These are phyloP conservation scores for Mucor sp. DNA, from an alignment of 371 early-diverging fungal genomes.

Conservation along the genomic window DNA sequence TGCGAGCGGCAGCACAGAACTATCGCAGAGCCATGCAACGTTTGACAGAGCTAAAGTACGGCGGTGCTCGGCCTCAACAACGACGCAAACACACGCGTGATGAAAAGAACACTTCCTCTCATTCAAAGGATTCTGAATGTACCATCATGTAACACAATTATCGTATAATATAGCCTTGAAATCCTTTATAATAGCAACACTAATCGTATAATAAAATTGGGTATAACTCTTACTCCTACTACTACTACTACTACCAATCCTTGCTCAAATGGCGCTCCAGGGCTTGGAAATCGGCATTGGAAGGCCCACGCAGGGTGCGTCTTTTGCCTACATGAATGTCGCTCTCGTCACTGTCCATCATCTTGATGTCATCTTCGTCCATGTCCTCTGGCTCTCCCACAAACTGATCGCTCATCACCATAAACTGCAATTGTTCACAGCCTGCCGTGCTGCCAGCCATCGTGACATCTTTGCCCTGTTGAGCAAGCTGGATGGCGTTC, in stretches of 20 bases:
- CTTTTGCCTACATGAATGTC: slow-evolving; percentile 16
- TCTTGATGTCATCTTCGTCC: slow-evolving; percentile 30
- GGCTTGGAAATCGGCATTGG: slow-evolving; percentile 18
- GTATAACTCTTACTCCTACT: not conserved
- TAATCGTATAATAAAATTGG: not conserved
- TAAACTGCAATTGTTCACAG: slow-evolving; percentile 2
- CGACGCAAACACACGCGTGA: slow-evolving; percentile 40
- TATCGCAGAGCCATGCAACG: slow-evolving; percentile 76
- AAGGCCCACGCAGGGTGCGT: slow-evolving; percentile 24
- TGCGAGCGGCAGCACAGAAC: slow-evolving; percentile 75
- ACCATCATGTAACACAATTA: slow-evolving; percentile 37
- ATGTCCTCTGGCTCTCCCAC: slow-evolving; percentile 39
- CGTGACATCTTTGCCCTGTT: slow-evolving; percentile 28
- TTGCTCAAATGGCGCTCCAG: slow-evolving; percentile 30
- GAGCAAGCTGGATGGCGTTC: slow-evolving; percentile 37
- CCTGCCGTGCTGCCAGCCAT: slow-evolving; percentile 3
- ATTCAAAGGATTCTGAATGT: slow-evolving; percentile 45
- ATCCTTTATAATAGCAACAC: not conserved
- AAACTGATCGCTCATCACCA: slow-evolving; percentile 20
- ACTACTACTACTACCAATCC: slow-evolving; percentile 19
- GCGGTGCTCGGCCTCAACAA: slow-evolving; percentile 47
- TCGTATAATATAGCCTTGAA: not conserved
- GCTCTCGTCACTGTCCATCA: slow-evolving; percentile 27
- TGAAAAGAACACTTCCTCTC: slow-evolving; percentile 19
- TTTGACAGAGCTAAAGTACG: slow-evolving; percentile 71